Evolutionary conservation across 2,329 filamentous ascomycete genomes (phyloP).

Genomic region (Calonectria pteridis): DNA sequence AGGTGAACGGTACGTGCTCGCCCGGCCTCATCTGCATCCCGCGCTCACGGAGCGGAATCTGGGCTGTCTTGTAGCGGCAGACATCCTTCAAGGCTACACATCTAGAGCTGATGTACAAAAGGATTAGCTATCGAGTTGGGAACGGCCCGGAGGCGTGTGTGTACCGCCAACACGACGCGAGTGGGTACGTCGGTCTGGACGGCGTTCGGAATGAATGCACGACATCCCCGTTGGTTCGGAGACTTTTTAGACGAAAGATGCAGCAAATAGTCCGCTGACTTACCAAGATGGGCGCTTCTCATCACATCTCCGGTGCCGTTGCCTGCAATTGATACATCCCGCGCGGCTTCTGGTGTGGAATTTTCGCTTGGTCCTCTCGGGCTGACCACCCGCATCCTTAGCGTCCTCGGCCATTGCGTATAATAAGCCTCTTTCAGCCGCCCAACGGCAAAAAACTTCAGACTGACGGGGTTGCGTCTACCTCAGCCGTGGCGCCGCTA

Average conservation of each 20-base stretch:
- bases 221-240: neutral
- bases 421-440: neutral
- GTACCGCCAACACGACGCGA: neutral
- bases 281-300: conserved; percentile 6
- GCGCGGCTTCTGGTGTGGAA: conserved; percentile 5
- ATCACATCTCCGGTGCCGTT: neutral
- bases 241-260: neutral
- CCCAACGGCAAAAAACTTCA: neutral
- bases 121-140: neutral
- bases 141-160: neutral
- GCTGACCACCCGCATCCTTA: neutral
- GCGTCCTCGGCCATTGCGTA: neutral
- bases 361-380: neutral
- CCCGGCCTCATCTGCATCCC: neutral
- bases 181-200: neutral
- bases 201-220: neutral
- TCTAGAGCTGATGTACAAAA: neutral
- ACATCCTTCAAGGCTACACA: neutral
- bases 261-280: neutral
- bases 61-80: neutral
- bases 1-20: neutral
- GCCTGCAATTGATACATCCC: conserved; percentile 1
- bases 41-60: neutral
- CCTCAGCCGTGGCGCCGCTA: neutral
- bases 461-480: neutral